Evolutionary conservation across 345 rosid species (phyloP), one percentile per base, ranked within the genome.

Genomic region (Eucalyptus sp.): DNA sequence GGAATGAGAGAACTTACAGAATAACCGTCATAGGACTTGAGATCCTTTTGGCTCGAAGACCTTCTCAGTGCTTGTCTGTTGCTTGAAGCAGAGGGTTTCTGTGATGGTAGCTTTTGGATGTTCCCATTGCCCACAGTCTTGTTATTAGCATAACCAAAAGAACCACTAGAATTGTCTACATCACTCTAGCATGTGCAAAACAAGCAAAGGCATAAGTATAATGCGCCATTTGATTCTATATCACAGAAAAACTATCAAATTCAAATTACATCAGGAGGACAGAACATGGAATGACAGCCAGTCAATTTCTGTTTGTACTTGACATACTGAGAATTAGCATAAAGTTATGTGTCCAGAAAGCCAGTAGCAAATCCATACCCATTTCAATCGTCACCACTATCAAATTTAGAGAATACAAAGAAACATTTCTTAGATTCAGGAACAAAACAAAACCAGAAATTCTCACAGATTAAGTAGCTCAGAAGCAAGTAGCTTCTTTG

Each of bases 21-120:
- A 91, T 98, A 95, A 89, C 93, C 99, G 86, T 98, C 99, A 60
- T 92, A 95, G 89, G 87, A 90, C 93, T 93, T 97, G 86, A 96
- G 56, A 89, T 96, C 97, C 46, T 91, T 94, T 89, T 95, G 98
- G 94, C 99, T 95, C 37, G 88, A 84, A 90, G 98, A 94, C 91
- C 98, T 95, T 90, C 97, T 91, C 66, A 94, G 90, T 52, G 92
- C 92, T 89, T 92, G 98, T 54, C 92, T 92, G 33, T 93, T 91
- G 91, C 91, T 92, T 76, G 94, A 89, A 93, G 92, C 88, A 27
- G 92, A 20, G 44, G 92, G 87, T 89, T 91, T 95, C 80, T 89
- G 90, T 49, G 94, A 90, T 31, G 87, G 87, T 89, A 90, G 49
- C 87, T 46, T 89, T 91, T 90, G 94, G 89, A 79, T 90, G 87